A percentile compares a stretch with the other conserved stretches of the same genome.
phyloP scores from a whole-genome alignment of 1,284 basidiomycete species.

The Serendipita sp. region DNA sequence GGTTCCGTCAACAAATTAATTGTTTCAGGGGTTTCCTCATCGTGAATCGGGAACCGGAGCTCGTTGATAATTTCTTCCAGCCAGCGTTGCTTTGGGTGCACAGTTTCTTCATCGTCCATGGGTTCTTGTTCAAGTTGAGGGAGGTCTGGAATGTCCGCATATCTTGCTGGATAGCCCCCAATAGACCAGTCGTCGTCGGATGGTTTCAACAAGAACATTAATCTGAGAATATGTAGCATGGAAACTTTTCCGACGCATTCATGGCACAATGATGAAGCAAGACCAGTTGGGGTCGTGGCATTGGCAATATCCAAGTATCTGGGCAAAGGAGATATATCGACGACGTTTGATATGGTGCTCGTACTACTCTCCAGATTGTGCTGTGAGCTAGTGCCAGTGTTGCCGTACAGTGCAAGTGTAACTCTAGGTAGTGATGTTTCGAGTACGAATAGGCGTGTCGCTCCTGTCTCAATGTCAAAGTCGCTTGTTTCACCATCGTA shows the following conservation, averaged over 20 bases:
- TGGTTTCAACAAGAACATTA: slow-evolving; percentile 68
- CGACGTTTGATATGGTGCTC: slow-evolving; percentile 23
- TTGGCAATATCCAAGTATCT: slow-evolving; percentile 44
- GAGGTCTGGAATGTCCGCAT: slow-evolving; percentile 35
- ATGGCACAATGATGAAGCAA: slow-evolving; percentile 28
- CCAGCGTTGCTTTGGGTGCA: slow-evolving; percentile 2
- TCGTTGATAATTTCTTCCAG: slow-evolving; percentile 1
- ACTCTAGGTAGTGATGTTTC: slow-evolving; percentile 51
- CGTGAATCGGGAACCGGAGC: slow-evolving; percentile 2
- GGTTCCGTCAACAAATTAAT: background rate
- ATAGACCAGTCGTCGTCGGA: slow-evolving; percentile 55
- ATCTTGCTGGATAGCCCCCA: slow-evolving; percentile 53
- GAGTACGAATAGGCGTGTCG: slow-evolving; percentile 65
- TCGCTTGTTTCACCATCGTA: slow-evolving; percentile 56
- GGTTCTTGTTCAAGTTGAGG: background rate
- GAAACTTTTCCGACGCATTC: background rate
- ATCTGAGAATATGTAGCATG: slow-evolving; percentile 31
- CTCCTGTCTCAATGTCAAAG: slow-evolving; percentile 48
- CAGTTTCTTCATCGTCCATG: background rate
- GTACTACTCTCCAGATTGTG: background rate
- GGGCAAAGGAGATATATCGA: slow-evolving; percentile 30
- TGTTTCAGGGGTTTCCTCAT: background rate
- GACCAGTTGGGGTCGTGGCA: slow-evolving; percentile 38
- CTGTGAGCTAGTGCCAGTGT: slow-evolving; percentile 27
- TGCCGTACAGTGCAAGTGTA: slow-evolving; percentile 57